Percentiles rank a stretch among this genome's conserved stretches.
phyloP scores from a whole-genome alignment of 352 stramenopile genomes.

The Phytophthora kernoviae region DNA sequence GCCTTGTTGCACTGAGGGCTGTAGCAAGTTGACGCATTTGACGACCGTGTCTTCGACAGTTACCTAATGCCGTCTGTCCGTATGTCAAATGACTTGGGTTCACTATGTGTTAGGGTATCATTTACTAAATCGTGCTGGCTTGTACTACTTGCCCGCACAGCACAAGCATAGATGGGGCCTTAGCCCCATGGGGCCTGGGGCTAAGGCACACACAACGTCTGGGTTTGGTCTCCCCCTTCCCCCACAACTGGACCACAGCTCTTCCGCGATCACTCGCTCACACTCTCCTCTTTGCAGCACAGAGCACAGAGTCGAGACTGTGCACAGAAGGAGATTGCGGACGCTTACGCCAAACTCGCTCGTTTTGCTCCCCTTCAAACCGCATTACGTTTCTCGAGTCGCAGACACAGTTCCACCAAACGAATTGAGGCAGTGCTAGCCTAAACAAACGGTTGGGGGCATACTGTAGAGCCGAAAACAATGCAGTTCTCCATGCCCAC shows the following conservation, averaged over 20 bases:
- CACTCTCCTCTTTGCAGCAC: slow-evolving; percentile 31
- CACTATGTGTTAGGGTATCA: background rate
- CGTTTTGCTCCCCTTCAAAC: background rate
- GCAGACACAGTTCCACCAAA: background rate
- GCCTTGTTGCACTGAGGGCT: no score
- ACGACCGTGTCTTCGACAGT: background rate
- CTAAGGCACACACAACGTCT: no score
- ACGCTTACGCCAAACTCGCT: background rate
- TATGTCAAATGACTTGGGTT: background rate
- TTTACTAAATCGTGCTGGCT: no score
- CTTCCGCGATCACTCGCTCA: slow-evolving; percentile 20
- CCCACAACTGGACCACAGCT: slow-evolving; percentile 13
- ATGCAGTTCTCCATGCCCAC: slow-evolving; percentile 53
- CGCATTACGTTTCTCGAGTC: background rate
- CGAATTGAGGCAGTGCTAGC: no score
- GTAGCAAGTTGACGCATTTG: slow-evolving; percentile 2
- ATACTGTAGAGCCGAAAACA: background rate
- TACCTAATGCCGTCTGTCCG: background rate
- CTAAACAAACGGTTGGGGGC: background rate
- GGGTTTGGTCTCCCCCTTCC: slow-evolving; percentile 5
- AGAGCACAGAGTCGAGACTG: slow-evolving; percentile 7
- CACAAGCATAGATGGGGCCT: background rate
- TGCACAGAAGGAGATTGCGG: background rate
- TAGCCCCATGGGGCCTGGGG: no score
- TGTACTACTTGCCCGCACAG: background rate